Evolutionary conservation across 1,284 basidiomycete species (phyloP).

Genomic region (Entoloma clypeatum): DNA sequence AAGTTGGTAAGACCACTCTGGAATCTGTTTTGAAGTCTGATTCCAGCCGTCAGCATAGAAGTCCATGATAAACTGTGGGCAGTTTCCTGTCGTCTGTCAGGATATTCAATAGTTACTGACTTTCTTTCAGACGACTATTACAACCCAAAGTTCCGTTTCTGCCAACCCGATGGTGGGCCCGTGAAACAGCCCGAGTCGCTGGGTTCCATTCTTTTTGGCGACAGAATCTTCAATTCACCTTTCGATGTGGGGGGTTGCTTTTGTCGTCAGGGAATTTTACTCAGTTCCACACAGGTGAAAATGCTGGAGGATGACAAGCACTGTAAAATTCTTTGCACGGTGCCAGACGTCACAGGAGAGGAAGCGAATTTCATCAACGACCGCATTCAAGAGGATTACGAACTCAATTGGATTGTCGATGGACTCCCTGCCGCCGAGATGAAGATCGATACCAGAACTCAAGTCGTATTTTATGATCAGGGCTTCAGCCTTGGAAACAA

Average conservation of each 20-base stretch:
- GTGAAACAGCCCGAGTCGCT: conserved; percentile 83
- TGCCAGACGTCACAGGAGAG: conserved; percentile 54
- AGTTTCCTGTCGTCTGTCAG: conserved; percentile 1
- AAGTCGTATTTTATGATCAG: conserved; percentile 87
- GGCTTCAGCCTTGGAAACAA: conserved; percentile 80
- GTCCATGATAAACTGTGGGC: conserved; percentile 78
- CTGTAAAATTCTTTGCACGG: conserved; percentile 76
- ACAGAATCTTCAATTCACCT: conserved; percentile 90
- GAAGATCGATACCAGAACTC: conserved; percentile 75
- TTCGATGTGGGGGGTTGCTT: conserved; percentile 64
- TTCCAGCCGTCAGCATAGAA: conserved; percentile 42
- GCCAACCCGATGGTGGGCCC: conserved; percentile 74
- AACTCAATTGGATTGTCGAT: conserved; percentile 93
- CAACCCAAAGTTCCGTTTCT: conserved; percentile 83
- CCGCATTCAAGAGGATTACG: conserved; percentile 90
- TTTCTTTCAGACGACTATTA: conserved; percentile 75
- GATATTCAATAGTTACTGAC: background rate
- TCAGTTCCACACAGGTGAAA: conserved; percentile 49
- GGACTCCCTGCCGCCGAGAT: conserved; percentile 92
- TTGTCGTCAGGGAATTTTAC: background rate
- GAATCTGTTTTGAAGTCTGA: background rate
- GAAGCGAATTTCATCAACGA: conserved; percentile 90
- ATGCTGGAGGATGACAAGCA: conserved; percentile 73
- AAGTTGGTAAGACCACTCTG: conserved; percentile 58
- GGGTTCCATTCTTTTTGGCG: conserved; percentile 93